Percentiles rank a stretch among this genome's conserved stretches.
Conservation (phyloP, 306 rosid species). For the Vigna unguiculata region DNA sequence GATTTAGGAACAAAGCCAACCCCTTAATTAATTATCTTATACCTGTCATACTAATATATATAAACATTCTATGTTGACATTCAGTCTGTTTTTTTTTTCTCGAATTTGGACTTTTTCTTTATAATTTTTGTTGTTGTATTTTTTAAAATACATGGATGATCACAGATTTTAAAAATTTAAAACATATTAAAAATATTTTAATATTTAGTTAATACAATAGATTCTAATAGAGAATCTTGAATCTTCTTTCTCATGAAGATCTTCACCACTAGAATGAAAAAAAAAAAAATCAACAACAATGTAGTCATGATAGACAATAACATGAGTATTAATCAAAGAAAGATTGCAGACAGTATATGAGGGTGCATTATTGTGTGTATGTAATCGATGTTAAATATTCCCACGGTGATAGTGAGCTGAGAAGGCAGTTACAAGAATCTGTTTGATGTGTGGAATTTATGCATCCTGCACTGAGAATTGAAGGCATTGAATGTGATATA, state of each 20-base stretch:
- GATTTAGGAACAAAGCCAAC: too few relatives aligned
- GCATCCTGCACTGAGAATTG: not conserved
- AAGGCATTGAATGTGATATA: not conserved
- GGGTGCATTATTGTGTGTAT: not conserved
- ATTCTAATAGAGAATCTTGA: too few relatives aligned
- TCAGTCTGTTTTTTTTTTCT: too few relatives aligned
- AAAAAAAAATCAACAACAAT: not conserved
- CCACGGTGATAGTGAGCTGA: not conserved
- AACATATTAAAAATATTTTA: too few relatives aligned
- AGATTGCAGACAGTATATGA: not conserved
- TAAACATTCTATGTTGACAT: too few relatives aligned
- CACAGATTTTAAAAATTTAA: too few relatives aligned
- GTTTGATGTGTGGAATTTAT: not conserved
- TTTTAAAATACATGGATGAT: too few relatives aligned
- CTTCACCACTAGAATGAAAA: not conserved
- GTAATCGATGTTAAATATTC: not conserved
- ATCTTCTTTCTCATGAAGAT: not conserved
- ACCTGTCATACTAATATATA: too few relatives aligned
- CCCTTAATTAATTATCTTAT: too few relatives aligned
- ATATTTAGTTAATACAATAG: too few relatives aligned
- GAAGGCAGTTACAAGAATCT: not conserved
- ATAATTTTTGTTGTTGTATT: too few relatives aligned
- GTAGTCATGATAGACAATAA: not conserved
- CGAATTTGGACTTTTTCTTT: too few relatives aligned
- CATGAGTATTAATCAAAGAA: not conserved